Conservation (phyloP, 345 rosid species). For the Eucalyptus tenuipes region DNA sequence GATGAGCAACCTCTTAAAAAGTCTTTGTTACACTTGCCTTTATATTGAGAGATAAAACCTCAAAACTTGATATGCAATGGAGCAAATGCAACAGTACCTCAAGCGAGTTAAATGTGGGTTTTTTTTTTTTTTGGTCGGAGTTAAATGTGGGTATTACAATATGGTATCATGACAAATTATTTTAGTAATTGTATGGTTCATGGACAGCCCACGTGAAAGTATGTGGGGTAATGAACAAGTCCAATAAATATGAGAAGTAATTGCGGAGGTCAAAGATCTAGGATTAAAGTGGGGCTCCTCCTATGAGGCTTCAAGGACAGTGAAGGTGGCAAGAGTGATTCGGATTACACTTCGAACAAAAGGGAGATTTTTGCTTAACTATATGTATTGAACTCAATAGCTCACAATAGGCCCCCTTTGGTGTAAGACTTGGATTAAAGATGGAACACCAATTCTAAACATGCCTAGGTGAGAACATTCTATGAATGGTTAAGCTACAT, state of each 20-base stretch:
- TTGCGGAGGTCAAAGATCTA: not conserved
- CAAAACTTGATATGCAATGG: not conserved
- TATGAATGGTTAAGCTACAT: not conserved
- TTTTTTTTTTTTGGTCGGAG: too few species aligned
- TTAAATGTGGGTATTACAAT: not conserved
- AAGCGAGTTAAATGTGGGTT: not conserved
- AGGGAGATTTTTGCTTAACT: not conserved
- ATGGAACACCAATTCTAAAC: not conserved
- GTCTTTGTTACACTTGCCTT: not conserved
- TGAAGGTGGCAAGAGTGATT: not conserved
- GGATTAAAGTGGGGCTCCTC: not conserved
- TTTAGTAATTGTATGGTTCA: not conserved
- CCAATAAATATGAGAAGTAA: not conserved
- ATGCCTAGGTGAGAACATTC: not conserved
- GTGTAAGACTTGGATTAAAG: not conserved
- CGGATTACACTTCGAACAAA: not conserved
- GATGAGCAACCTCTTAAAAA: not conserved
- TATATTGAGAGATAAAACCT: not conserved
- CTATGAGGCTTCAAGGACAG: not conserved
- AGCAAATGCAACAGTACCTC: not conserved
- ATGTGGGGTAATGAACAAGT: not conserved
- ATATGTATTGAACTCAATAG: not conserved
- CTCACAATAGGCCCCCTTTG: not conserved
- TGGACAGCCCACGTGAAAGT: not conserved
- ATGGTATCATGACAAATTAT: not conserved